phyloP scores from a whole-genome alignment of 2,329 filamentous ascomycete species.

The Huntiella decipiens region DNA sequence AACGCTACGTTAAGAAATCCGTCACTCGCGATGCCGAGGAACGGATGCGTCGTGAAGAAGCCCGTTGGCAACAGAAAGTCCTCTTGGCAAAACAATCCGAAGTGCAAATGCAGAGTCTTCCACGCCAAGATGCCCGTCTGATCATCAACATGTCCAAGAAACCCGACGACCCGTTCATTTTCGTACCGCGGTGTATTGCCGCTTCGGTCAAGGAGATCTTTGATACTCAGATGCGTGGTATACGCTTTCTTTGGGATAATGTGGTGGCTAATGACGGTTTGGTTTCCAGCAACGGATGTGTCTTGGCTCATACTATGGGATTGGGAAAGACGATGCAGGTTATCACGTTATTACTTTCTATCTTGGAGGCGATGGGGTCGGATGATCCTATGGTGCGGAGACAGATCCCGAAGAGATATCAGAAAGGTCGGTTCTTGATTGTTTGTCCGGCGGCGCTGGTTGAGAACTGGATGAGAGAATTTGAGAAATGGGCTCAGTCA shows the following conservation, averaged over 20 bases:
- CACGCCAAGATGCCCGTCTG: constrained; percentile 26
- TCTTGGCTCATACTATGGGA: constrained; percentile 81
- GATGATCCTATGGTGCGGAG: constrained; percentile 32
- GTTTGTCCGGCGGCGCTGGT: constrained; percentile 58
- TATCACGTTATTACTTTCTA: constrained; percentile 60
- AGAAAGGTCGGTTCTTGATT: constrained; percentile 45
- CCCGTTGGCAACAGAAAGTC: constrained; percentile 34
- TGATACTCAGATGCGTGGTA: constrained; percentile 59
- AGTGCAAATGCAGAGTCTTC: constrained; percentile 25
- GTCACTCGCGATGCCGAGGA: constrained; percentile 33
- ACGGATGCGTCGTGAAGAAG: constrained; percentile 32
- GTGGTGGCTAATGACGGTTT: constrained; percentile 37
- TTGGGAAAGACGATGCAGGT: constrained; percentile 86
- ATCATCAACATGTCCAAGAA: constrained; percentile 50
- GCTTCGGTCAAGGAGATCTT: constrained; percentile 36
- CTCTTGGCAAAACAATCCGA: constrained; percentile 15
- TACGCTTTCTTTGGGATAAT: constrained; percentile 80
- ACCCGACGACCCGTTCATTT: constrained; percentile 40
- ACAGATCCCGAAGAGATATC: constrained; percentile 52
- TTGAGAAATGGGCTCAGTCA: constrained; percentile 28
- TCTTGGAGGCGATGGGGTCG: constrained; percentile 47
- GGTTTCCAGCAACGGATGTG: constrained; percentile 44
- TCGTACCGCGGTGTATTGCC: constrained; percentile 45
- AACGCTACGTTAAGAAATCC: constrained; percentile 26
- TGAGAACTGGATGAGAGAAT: constrained; percentile 68